These are phyloP conservation scores for Fusarium transvaalense DNA, from an alignment of 2,329 filamentous ascomycete species.

Conservation along the genomic window DNA sequence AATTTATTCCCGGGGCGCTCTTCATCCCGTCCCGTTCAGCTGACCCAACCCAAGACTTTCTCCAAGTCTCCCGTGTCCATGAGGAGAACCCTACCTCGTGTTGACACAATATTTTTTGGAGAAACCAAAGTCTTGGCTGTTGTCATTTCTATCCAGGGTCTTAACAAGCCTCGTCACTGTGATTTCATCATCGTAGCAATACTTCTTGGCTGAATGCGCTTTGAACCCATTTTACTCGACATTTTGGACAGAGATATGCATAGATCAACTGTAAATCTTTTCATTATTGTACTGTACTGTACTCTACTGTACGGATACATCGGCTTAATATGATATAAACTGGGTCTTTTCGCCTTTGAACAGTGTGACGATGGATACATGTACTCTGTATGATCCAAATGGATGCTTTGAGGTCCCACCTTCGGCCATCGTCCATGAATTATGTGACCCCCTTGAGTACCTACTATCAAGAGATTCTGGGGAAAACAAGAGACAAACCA, in stretches of 20 bases:
- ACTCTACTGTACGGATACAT: constrained; percentile 23
- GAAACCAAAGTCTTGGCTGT: constrained; percentile 33
- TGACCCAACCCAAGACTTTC: constrained; percentile 11
- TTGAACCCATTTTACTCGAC: not conserved
- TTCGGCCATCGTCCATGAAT: constrained; percentile 38
- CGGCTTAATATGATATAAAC: constrained; percentile 30
- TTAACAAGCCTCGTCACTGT: constrained; percentile 1
- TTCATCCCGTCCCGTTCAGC: not conserved
- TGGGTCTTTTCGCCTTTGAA: constrained; percentile 21
- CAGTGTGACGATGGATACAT: constrained; percentile 33
- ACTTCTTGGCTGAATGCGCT: not conserved
- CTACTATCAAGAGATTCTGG: constrained; percentile 21
- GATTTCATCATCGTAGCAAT: constrained; percentile 21
- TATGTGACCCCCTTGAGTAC: not conserved
- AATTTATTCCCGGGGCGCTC: constrained; percentile 26
- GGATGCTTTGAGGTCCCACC: constrained; percentile 25
- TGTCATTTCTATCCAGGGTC: not conserved
- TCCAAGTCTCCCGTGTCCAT: constrained; percentile 47
- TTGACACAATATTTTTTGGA: constrained; percentile 27
- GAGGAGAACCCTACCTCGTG: constrained; percentile 34
- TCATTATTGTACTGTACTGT: too few relatives aligned
- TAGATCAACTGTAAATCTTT: constrained; percentile 6
- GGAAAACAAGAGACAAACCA: constrained; percentile 11
- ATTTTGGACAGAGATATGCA: not conserved
- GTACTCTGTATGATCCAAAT: too few relatives aligned